phyloP scores from a whole-genome alignment of 169 alveolate genomes.

The Theileria sp. region DNA sequence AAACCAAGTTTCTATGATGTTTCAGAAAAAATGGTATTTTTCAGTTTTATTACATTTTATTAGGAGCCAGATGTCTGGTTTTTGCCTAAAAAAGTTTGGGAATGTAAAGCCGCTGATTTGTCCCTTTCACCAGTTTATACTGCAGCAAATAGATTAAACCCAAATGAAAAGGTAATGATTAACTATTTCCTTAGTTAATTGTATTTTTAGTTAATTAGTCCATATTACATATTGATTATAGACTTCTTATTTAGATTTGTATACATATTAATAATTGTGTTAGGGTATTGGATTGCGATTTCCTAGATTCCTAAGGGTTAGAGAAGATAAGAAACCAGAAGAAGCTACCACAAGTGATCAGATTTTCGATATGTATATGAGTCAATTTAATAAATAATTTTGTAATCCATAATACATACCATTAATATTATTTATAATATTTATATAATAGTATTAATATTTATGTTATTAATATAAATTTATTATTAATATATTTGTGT shows the following conservation, averaged over 20 bases:
- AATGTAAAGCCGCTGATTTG: constrained; percentile 95
- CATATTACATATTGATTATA: background rate
- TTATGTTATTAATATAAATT: no score
- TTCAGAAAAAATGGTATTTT: constrained; percentile 64
- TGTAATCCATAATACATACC: background rate
- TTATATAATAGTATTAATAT: no score
- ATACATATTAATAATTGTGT: background rate
- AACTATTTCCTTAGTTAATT: background rate
- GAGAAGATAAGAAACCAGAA: constrained; percentile 93
- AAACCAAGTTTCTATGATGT: constrained; percentile 71
- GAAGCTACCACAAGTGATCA: constrained; percentile 91
- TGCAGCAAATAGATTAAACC: constrained; percentile 87
- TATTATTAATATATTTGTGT: background rate
- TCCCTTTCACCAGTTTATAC: constrained; percentile 95
- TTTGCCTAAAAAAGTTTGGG: constrained; percentile 94
- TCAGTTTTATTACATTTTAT: background rate
- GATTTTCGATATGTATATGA: constrained; percentile 84
- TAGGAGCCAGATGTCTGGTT: constrained; percentile 84
- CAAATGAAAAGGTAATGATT: constrained; percentile 54
- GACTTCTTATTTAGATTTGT: no score
- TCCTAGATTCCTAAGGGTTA: constrained; percentile 93
- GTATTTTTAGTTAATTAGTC: background rate
- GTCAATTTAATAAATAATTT: constrained; percentile 60
- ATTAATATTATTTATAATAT: no score
- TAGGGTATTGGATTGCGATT: constrained; percentile 96